A percentile compares a stretch with the other conserved stretches of the same genome.
These are phyloP conservation scores for Pythium phragmiticola DNA, from an alignment of 352 stramenopile genomes.

Conservation along the genomic window DNA sequence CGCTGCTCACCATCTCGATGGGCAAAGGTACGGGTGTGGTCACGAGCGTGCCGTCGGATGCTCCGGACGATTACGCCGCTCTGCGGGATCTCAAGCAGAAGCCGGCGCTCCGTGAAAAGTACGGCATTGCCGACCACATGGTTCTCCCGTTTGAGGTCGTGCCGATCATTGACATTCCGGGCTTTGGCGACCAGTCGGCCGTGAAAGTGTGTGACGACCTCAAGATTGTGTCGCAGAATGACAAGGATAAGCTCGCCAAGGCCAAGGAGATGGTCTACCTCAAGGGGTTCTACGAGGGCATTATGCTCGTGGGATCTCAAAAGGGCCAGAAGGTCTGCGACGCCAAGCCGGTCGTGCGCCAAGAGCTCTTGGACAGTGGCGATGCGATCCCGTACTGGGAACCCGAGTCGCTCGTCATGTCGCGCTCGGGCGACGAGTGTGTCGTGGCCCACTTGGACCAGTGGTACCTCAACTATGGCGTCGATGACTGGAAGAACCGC, in stretches of 20 bases:
- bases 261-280: constrained; percentile 99
- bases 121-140: constrained; percentile 97
- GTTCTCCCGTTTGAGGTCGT: constrained; percentile 98
- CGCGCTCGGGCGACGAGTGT: constrained; percentile 97
- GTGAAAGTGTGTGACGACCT: constrained; percentile 97
- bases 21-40: constrained; percentile 99
- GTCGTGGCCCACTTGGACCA: constrained; percentile 99
- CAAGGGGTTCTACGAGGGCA: constrained; percentile 99
- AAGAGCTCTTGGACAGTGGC: constrained; percentile 94
- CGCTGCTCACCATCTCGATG: constrained; percentile 99
- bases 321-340: constrained; percentile 97
- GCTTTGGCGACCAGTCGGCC: constrained; percentile 95
- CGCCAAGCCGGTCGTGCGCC: constrained; percentile 96
- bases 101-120: constrained; percentile 97
- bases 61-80: constrained; percentile 98
- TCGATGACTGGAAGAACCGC: constrained; percentile 96
- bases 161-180: constrained; percentile 99
- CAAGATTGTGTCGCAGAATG: constrained; percentile 98
- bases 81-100: constrained; percentile 99
- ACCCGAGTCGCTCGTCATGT: constrained; percentile 97
- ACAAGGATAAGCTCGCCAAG: constrained; percentile 98
- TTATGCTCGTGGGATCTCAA: constrained; percentile 97
- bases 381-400: constrained; percentile 98
- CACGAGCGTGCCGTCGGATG: constrained; percentile 98
- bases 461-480: constrained; percentile 99